These are phyloP conservation scores for Cordyceps javanica DNA, from an alignment of 2,329 filamentous ascomycete genomes.

Conservation along the genomic window DNA sequence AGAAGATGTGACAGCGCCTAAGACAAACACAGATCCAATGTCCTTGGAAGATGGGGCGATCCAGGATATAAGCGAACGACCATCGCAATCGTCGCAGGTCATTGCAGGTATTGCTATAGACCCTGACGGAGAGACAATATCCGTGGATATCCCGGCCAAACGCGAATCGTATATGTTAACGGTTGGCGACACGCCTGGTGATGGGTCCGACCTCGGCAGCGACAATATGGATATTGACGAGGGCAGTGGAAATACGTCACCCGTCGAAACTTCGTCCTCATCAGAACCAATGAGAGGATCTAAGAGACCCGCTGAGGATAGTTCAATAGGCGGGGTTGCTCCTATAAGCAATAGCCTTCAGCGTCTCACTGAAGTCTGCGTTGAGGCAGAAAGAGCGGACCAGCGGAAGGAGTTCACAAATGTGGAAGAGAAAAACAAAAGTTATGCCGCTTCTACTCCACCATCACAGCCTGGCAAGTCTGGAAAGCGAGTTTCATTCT, in stretches of 20 bases:
- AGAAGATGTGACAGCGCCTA: background rate
- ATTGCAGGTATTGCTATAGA: background rate
- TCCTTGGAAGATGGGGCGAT: background rate
- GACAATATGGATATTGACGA: slow-evolving; percentile 10
- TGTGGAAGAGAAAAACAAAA: background rate
- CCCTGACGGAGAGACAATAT: background rate
- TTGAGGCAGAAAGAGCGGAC: background rate
- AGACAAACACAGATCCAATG: background rate
- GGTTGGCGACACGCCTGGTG: background rate
- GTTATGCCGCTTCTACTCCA: background rate
- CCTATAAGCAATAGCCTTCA: background rate
- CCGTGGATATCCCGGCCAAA: too few species aligned
- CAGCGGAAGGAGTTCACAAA: background rate
- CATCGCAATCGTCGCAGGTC: background rate
- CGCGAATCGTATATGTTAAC: background rate
- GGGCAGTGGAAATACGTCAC: background rate
- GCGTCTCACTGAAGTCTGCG: background rate
- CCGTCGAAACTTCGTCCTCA: background rate
- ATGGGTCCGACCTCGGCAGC: background rate
- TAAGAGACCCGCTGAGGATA: too few species aligned
- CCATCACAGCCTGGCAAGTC: background rate
- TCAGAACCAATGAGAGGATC: background rate
- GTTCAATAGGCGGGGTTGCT: background rate
- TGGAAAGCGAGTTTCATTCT: background rate
- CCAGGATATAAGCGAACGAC: background rate